Base-by-base conservation (phyloP, 495 filamentous ascomycete genomes). In the Lepraria neglecta region DNA sequence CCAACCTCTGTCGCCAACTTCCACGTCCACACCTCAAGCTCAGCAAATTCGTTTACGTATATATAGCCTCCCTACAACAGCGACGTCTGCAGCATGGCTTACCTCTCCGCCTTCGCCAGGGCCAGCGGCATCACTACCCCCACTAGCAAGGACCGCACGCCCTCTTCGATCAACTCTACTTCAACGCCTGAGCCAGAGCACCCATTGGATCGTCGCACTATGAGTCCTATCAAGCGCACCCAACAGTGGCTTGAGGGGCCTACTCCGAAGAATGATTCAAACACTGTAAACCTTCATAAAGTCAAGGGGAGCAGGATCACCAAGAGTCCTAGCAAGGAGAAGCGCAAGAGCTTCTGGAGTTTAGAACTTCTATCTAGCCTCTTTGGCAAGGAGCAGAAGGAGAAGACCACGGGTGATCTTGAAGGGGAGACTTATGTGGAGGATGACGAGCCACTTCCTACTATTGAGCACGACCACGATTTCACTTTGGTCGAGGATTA, bases 341-440 rank as follows among this genome's bases (percentile, higher is more conserved):
- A 56, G 42, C 51, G 50, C 45, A 58, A 42, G 17, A 59, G 56
- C 59, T 61, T 53, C 27, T 66, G 56, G 66, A 27, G 19, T 28
- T 28, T 64, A 31, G 38, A 46, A n/a, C 52, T 64, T 11, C 43
- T 63, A 17, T 53, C 45, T 19, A 53, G 51, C 17, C 24, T 58
- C 27, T 58, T 54, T 42, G 21, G 38, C 30, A 31, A 53, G 17
- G 15, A 24, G 28, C 47, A 59, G 45, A 56, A 56, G 10, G 27
- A 61, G 38, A 24, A 38, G 14, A 14, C 6, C 40, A 38, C 52
- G 15, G 19, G 31, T 1, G 47, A 48, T 31, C 46, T 67, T 30
- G 65, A 67, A 24, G 65, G 62, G 3, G 45, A 60, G 14, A 64
- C 65, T 2, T 2, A 57, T n/a, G 48, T 67, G 1, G 61, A 64